Conservation (phyloP, 1,284 basidiomycete species). For the Agroathelia rolfsii region DNA sequence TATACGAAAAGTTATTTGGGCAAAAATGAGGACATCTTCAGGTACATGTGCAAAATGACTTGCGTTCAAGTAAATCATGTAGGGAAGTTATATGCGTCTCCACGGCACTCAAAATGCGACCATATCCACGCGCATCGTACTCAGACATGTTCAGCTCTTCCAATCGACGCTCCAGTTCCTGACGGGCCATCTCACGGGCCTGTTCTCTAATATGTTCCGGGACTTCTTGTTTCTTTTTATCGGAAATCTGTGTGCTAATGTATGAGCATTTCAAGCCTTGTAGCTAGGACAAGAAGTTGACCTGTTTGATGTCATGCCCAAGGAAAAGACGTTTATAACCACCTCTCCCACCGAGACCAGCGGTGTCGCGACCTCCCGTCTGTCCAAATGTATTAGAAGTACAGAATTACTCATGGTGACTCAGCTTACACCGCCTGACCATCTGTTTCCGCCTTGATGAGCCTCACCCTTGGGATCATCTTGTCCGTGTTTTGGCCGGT, state of each 20-base stretch:
- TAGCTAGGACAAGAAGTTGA: too few species aligned
- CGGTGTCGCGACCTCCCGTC: constrained; percentile 60
- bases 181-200: constrained; percentile 54
- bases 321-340: constrained; percentile 60
- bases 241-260: constrained; percentile 43
- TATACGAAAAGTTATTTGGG: constrained; percentile 14
- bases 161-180: constrained; percentile 46
- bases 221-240: constrained; percentile 44
- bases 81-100: constrained; percentile 49
- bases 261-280: too few species aligned
- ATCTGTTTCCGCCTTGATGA: constrained; percentile 51
- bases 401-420: constrained; percentile 1
- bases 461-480: constrained; percentile 44
- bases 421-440: constrained; percentile 50
- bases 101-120: constrained; percentile 38
- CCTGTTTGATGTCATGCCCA: constrained; percentile 55
- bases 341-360: constrained; percentile 52
- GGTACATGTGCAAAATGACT: constrained; percentile 13
- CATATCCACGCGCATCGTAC: constrained; percentile 47
- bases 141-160: constrained; percentile 53
- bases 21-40: constrained; percentile 1
- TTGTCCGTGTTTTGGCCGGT: constrained; percentile 47
- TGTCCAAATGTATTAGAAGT: too few species aligned
- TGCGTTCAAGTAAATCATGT: constrained; percentile 51
- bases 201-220: constrained; percentile 51